Evolutionary conservation across 495 filamentous ascomycete species (phyloP).

Genomic region (Extremus antarcticus): DNA sequence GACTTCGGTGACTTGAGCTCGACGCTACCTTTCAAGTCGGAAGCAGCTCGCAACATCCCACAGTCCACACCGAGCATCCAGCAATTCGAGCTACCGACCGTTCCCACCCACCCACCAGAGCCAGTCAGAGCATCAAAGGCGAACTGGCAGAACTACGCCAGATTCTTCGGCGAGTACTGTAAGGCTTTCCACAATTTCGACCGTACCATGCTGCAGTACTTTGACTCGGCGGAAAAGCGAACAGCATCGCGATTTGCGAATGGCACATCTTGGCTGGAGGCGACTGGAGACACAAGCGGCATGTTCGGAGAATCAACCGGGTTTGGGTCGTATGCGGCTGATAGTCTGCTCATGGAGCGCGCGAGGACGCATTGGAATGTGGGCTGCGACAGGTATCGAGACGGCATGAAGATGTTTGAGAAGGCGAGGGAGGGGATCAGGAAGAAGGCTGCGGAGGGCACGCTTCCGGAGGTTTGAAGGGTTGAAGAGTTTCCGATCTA

Average conservation of each 20-base stretch:
- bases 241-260: slow-evolving; percentile 18
- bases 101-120: slow-evolving; percentile 44
- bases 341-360: slow-evolving; percentile 51
- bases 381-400: slow-evolving; percentile 51
- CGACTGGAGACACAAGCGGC: slow-evolving; percentile 38
- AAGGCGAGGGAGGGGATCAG: slow-evolving; percentile 30
- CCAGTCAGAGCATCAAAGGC: slow-evolving; percentile 32
- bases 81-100: slow-evolving; percentile 46
- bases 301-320: slow-evolving; percentile 35
- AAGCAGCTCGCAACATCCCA: slow-evolving; percentile 39
- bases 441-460: slow-evolving; percentile 2
- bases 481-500: no score
- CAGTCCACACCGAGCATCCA: slow-evolving; percentile 29
- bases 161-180: slow-evolving; percentile 56
- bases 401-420: slow-evolving; percentile 49
- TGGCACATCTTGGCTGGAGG: slow-evolving; percentile 40
- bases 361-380: slow-evolving; percentile 56
- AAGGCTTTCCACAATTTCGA: slow-evolving; percentile 58
- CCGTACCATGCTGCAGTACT: slow-evolving; percentile 53
- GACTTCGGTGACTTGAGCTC: slow-evolving; percentile 55
- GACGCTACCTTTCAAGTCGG: slow-evolving; percentile 63
- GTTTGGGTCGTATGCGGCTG: slow-evolving; percentile 47
- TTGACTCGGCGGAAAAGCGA: slow-evolving; percentile 45
- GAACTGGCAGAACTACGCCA: slow-evolving; percentile 48
- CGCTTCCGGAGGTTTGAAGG: slow-evolving; percentile 6